Base-by-base conservation (phyloP, 768 basidiomycete species). In the Suillus plorans region DNA sequence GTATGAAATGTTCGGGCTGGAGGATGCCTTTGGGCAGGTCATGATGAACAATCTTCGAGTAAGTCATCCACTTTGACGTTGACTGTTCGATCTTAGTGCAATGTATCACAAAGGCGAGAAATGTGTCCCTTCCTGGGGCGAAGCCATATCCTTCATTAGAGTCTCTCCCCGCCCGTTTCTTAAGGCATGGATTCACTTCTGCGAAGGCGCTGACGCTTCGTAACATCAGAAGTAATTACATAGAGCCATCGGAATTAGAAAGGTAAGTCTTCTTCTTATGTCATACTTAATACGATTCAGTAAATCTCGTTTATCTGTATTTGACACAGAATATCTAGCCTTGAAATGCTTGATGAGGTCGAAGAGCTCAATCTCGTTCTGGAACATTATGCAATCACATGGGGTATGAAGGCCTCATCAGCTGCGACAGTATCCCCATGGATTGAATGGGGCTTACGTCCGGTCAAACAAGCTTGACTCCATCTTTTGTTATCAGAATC, bases 361-460 rank as follows among this genome's bases (percentile, higher is more conserved):
- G 97, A 99, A 75, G 97, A 99, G 76, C 82, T 99, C 22, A 91
- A 95, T 64, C 84, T 99, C 5, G 91, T 99, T 1, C 79, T 97
- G 37, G 82, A 83, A 2, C 96, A 99, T 73, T 99, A 99, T 75
- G 93, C 90, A 16, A 85, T 98, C 62, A 88, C 90, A 0, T 98
- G 95, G 95, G 65, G 65, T 49, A 47, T 61, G 13, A 74, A 65
- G 58, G 50, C 28, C 22, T 52, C 41, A 37, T 31, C 68, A 3
- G 18, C 13, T 3, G 52, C 42, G 1, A 55, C 62, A 4, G 20
- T 59, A 28, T 59, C 57, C 10, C 18, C 58, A 31, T 59, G 58
- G 58, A 42, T 12, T 42, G 41, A 59, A 28, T 59, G 58, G 58
- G 58, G 58, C 25, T 59, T 59, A 18, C 41, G 25, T 20, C 39